Evolutionary conservation across 768 basidiomycete species (phyloP), one percentile per base, ranked within the genome.

Genomic region (Lactifluus hygrophoroides): DNA sequence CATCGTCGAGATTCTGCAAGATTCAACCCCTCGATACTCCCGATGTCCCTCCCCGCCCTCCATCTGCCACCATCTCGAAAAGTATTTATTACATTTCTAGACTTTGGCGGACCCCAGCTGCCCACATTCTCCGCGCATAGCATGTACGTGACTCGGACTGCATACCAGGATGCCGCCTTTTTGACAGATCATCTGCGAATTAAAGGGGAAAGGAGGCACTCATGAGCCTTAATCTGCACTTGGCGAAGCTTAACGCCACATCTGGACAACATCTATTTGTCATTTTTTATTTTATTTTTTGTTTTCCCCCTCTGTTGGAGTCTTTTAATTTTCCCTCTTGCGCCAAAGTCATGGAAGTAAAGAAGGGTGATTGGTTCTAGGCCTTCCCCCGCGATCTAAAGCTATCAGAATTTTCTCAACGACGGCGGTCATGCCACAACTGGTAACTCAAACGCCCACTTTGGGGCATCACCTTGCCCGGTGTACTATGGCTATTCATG

Each of bases 231-330:
- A 54, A 60, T 60, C 59, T 60, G 49, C 54, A 37, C 17, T 23
- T 27, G 21, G n/a, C 32, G 40, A 62, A 60, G 52, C 48, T 38
- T 60, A 62, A 62, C 61, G 61, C 61, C 61, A 60, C 61, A 60
- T 51, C 51, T 45, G 23, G 19, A 35, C 38, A 32, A 40, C 19
- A 53, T 54, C 50, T 40, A 27, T 51, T 40, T 46, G 55, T 23
- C 19, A 23, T 32, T 32, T n/a, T n/a, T n/a, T 50, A 32, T 23
- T 19, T 27, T 14, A 30, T 27, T 34, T 38, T 25, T 25, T 19
- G 21, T 32, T 38, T 28, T 16, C 23, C 13, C 23, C 23, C 43
- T 25, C 17, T 40, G n/a, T 8, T 2, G 16, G 40, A n/a, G n/a
- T 40, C 5, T 53, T n/a, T 53, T 27, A 55, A 55, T 55, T 55